A percentile compares a stretch with the other conserved stretches of the same genome.
These are phyloP conservation scores for Saccharomycodes ludwigii DNA, from an alignment of 805 yeast species.

Conservation along the genomic window DNA sequence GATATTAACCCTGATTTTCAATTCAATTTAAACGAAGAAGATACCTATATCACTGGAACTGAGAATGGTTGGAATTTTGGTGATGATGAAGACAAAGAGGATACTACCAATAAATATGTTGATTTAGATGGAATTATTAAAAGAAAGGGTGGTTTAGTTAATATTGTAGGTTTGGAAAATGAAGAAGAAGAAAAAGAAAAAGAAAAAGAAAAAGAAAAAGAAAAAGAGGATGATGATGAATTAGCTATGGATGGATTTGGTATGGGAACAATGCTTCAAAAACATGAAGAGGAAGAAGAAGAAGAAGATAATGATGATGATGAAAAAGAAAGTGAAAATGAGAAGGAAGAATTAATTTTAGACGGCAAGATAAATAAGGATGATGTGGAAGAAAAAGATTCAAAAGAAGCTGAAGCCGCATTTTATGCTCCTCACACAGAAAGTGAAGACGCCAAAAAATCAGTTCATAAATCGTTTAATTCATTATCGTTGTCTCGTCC, in stretches of 20 bases:
- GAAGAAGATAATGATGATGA: conserved; percentile 12
- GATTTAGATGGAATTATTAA: conserved; percentile 81
- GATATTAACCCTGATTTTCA: conserved; percentile 65
- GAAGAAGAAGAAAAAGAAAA: conserved; percentile 30
- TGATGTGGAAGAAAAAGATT: conserved; percentile 17
- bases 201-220: conserved; percentile 26
- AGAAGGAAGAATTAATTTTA: conserved; percentile 19
- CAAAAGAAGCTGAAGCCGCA: conserved; percentile 72
- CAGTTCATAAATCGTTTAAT: conserved; percentile 55
- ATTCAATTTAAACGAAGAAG: conserved; percentile 55
- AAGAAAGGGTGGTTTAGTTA: conserved; percentile 69
- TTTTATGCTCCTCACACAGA: conserved; percentile 55
- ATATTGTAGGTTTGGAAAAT: conserved; percentile 34
- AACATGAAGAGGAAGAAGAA: conserved; percentile 20
- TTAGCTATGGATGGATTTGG: conserved; percentile 28
- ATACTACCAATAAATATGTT: conserved; percentile 38
- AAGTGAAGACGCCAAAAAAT: conserved; percentile 38
- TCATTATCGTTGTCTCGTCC: conserved; percentile 81
- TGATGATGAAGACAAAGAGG: conserved; percentile 22
- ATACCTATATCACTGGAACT: conserved; percentile 22
- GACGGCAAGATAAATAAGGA: conserved; percentile 9
- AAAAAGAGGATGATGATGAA: conserved; percentile 23
- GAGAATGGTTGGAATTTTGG: conserved; percentile 78
- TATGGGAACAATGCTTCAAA: conserved; percentile 25
- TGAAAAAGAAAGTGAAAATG: conserved; percentile 22